Evolutionary conservation across 2,329 filamentous ascomycete genomes (phyloP), one percentile per base, ranked within the genome.

Genomic region (Aspergillus tamarii): DNA sequence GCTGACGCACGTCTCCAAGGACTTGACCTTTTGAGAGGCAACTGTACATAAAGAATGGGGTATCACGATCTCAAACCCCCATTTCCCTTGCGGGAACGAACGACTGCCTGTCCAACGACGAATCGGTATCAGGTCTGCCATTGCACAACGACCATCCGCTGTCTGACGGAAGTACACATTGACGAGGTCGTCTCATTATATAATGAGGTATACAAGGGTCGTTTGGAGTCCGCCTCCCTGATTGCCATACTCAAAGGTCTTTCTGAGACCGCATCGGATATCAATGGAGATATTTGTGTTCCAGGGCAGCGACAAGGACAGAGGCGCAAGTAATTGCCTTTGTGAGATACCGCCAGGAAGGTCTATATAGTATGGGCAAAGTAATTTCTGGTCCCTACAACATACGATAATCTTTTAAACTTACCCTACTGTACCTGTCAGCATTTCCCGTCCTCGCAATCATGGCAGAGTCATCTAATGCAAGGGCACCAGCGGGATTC

Each of bases 41-140:
- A 6, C 43, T 23, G 9, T 16, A 46, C n/a, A 21, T 46, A 23
- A 46, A 12, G 19, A 6, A 46, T 5, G 12, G 1, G 5, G n/a
- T 21, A 11, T 2, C 4, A 10, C 10, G n/a, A 0, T 11, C 10
- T 21, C 43, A 12, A 23, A 14, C 7, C 1, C 4, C 2, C 10
- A 6, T 12, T 23, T 23, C n/a, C 41, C 8, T 45, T 12, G 41
- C 5, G n/a, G 11, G n/a, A 1, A 21, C 4, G 10, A 45, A 11
- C 3, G 19, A 21, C 23, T 21, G 12, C 41, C n/a, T 11, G 8
- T 45, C 8, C 10, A 21, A 45, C n/a, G 19, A 16, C 12, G 41
- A 45, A 21, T 10, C 2, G 8, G n/a, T 45, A 45, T 45, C 41
- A 21, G 8, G 16, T 4, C n/a, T 43, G 19, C 10, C 19, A 21